Base-by-base conservation (phyloP, 2,329 filamentous ascomycete species). In the Herpotrichia juniperi region DNA sequence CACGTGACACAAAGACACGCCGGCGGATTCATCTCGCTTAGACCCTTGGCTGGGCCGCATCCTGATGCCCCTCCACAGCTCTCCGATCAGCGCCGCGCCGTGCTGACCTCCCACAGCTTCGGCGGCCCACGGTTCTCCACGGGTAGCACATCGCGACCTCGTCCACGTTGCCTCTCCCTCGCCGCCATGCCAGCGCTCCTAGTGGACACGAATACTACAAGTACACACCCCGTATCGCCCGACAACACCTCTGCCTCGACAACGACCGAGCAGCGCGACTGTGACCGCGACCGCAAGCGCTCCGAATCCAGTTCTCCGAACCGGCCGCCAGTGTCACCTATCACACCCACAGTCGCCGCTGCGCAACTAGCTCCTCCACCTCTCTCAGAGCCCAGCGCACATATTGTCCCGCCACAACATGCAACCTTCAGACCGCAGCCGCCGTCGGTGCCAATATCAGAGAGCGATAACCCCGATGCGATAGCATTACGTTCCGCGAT, bases 401-500 rank as follows among this genome's bases (percentile, higher is more conserved):
- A 62, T 59, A 60, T 62, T 28, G 59, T 54, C 28, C 63, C 66
- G 46, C 66, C 68, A 48, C 68, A 67, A 14, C 24, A 17, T 42
- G 45, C 56, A 26, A 64, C 67, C 39, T 78, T 77, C 62, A 76
- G 74, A 26, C 66, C 71, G 12, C 74, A 73, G 51, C 78, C 78
- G 22, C 64, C 75, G 21, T 71, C 77, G 16, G 67, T 76, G 37
- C 75, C 79, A 7, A 80, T 81, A 59, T 75, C 75, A 17, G 74
- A 76, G 59, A 75, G 74, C 53, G 76, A 80, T 45, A 96, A 96
- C 67, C 87, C 91, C 7, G 93, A 97, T 78, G 91, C 89, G 21
- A 88, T 97, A 54, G 93, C 93, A 4, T 81, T 97, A 53, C 87
- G 88, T 59, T 90, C 89, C 22, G 90, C 93, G 40, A 91, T 97